Base-by-base conservation (phyloP, 164 flowering plant species). In the Tetrastigma voinierianum region DNA sequence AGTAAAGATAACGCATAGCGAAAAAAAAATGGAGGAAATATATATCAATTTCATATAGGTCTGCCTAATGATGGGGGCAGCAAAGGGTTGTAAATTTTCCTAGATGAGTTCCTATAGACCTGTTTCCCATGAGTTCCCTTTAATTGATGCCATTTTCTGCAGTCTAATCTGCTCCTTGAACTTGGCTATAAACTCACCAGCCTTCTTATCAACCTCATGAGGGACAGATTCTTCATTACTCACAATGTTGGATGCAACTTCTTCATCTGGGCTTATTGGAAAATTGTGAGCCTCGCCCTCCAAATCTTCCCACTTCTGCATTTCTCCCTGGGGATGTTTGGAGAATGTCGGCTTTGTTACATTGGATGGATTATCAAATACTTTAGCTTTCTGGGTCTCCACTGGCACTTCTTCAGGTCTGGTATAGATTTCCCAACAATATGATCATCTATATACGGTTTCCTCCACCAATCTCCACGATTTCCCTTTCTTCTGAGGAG, bases 161-260 rank as follows among this genome's bases (percentile, higher is more conserved):
- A 79, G 87, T 72, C 81, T 80, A 58, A 86, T 84, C 72, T 84
- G 87, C 63, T 79, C 83, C 58, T 77, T 72, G 47, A 84, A 86
- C 72, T 78, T 84, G 59, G 89, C 89, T 62, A 85, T 85, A 57
- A 85, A 85, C 67, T 86, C 90, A 25, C 80, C 83, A 15, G 90
- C 90, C 68, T 84, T 82, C 74, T 70, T 86, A 62, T 86, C 87
- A 54, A 86, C 85, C 70, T 84, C 86, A 60, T 63, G 32, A 9
- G 76, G 23, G 20, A 74, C 78, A 52, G 44, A 10, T 10, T 64
- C 72, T 18, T 81, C 74, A 43, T 73, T 71, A 46, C 59, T 65
- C 13, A 14, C 45, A 54, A 45, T 8, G 14, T 32, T 66, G 5
- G 59, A 48, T 6, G 14, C 19, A 47, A 55, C 59, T 60, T 70